These are phyloP conservation scores for Tuctoria greenei DNA, from an alignment of 176 grass and related monocot species.

Conservation along the genomic window DNA sequence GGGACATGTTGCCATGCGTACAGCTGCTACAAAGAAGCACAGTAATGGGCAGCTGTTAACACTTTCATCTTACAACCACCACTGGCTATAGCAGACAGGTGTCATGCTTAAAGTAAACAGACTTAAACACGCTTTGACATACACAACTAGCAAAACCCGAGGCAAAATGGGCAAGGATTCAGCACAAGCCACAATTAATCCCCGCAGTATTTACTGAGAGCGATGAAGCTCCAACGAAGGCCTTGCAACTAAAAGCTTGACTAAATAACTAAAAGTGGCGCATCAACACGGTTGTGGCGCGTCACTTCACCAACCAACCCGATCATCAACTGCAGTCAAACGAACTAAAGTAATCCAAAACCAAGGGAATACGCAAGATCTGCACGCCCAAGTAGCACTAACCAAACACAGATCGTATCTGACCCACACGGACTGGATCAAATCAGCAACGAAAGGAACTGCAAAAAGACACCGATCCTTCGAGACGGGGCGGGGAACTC, in stretches of 20 bases:
- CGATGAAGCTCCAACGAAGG: not conserved
- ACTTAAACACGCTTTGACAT: not conserved
- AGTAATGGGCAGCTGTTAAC: no score
- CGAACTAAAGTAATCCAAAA: not conserved
- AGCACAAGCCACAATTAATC: not conserved
- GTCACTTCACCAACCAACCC: not conserved
- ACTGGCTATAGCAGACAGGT: not conserved
- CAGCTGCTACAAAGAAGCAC: no score
- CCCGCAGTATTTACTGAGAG: not conserved
- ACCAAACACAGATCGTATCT: not conserved
- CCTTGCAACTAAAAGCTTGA: not conserved
- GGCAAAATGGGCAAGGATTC: not conserved
- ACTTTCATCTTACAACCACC: conserved; percentile 4
- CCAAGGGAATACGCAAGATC: conserved; percentile 31
- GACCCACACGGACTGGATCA: conserved; percentile 17
- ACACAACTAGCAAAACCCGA: not conserved
- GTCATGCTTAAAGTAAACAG: not conserved
- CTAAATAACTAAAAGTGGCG: not conserved
- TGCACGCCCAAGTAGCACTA: not conserved
- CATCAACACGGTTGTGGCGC: no score
- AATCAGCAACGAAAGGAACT: not conserved
- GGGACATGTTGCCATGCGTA: not conserved
- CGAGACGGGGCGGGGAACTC: conserved; percentile 8
- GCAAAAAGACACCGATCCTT: not conserved
- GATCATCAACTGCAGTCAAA: conserved; percentile 5